phyloP scores from a whole-genome alignment of 495 filamentous ascomycete genomes.

The Penicillium argentinense region DNA sequence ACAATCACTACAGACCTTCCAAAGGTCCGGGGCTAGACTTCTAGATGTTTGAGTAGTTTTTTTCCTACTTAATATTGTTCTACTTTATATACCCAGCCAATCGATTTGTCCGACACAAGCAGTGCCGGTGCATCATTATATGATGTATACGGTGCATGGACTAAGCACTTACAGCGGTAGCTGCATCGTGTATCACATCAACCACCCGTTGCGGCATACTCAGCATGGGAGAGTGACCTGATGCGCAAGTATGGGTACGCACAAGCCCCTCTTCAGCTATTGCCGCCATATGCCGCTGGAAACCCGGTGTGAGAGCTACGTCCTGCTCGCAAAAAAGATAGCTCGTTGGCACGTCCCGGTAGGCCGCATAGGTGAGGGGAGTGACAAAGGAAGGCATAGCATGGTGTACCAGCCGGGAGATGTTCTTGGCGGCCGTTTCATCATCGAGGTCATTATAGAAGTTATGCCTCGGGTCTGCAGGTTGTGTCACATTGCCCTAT shows the following conservation, averaged over 20 bases:
- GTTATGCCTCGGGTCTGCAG: background rate
- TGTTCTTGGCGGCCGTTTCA: background rate
- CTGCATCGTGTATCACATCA: slow-evolving; percentile 2
- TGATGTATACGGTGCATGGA: background rate
- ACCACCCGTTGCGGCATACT: slow-evolving; percentile 3
- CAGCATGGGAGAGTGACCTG: slow-evolving; percentile 3
- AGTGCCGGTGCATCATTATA: background rate
- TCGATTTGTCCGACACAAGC: background rate
- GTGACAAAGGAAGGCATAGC: slow-evolving; percentile 1
- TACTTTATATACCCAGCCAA: slow-evolving; percentile 1
- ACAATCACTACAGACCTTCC: background rate
- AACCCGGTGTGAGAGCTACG: background rate
- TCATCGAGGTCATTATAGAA: slow-evolving; percentile 10
- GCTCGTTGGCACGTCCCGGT: slow-evolving; percentile 5
- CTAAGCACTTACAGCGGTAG: background rate
- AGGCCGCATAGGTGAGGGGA: slow-evolving; percentile 8
- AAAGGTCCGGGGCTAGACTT: background rate
- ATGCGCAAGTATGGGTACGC: background rate
- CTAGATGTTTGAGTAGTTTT: background rate
- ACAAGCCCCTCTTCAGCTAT: background rate
- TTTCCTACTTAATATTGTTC: background rate
- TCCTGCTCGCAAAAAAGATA: slow-evolving; percentile 7
- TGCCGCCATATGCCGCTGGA: slow-evolving; percentile 3
- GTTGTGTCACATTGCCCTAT: background rate
- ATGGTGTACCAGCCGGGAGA: background rate